phyloP scores from a whole-genome alignment of 2,329 filamentous ascomycete genomes.

The Nannizzia gypsea region DNA sequence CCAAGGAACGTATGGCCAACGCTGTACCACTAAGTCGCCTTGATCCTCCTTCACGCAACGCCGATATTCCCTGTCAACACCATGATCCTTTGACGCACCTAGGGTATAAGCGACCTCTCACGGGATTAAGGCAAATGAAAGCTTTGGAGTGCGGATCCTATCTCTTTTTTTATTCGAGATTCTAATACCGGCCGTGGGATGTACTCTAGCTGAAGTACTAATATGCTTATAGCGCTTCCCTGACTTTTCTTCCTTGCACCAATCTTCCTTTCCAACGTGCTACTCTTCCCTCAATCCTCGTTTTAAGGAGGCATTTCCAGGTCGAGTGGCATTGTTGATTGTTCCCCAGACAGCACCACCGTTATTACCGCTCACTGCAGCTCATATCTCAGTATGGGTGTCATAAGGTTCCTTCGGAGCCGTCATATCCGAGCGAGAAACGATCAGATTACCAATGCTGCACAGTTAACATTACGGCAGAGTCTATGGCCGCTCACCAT shows the following conservation, averaged over 20 bases:
- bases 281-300: not conserved
- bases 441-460: constrained; percentile 29
- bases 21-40: not conserved
- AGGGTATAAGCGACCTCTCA: not conserved
- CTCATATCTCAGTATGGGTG: constrained; percentile 17
- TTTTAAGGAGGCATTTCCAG: not conserved
- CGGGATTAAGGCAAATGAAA: not conserved
- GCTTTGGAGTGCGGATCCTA: not conserved
- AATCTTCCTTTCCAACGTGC: not conserved
- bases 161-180: not conserved
- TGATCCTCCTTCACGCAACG: not conserved
- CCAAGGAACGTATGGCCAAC: not conserved
- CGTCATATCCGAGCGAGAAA: constrained; percentile 26
- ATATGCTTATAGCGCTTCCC: not conserved
- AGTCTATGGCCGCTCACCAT: constrained; percentile 34
- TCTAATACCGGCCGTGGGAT: not conserved
- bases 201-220: not conserved
- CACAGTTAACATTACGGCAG: constrained; percentile 33
- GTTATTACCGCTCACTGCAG: not conserved
- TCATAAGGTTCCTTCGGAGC: constrained; percentile 21
- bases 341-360: not conserved
- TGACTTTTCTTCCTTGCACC: not conserved
- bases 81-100: not conserved
- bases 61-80: not conserved
- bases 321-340: not conserved